A percentile compares a stretch with the other conserved stretches of the same genome.
Conservation (phyloP, 306 rosid species). For the peach (Prunus persica) region DNA sequence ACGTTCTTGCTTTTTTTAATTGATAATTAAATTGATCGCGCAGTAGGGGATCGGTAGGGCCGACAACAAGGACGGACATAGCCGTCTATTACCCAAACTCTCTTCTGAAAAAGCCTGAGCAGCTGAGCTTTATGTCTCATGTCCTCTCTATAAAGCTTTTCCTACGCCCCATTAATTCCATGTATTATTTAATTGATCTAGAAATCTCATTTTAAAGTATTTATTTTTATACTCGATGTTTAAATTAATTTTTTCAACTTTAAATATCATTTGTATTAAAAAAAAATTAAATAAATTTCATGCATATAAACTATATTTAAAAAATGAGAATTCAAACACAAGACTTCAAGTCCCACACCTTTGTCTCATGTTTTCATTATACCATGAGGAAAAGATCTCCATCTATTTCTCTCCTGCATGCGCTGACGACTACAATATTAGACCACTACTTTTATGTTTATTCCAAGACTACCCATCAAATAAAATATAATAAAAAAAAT, state of each 20-base stretch:
- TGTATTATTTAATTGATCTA: no score
- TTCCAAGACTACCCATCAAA: conserved; percentile 25
- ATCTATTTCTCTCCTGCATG: conserved; percentile 26
- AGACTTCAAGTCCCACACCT: no score
- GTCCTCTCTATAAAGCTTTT: neutral
- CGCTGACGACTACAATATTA: conserved; percentile 41
- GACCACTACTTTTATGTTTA: conserved; percentile 10
- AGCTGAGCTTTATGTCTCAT: conserved; percentile 49
- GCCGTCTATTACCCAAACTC: conserved; percentile 64
- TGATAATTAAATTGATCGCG: conserved; percentile 17
- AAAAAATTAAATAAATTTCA: no score
- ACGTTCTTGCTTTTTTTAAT: conserved; percentile 11
- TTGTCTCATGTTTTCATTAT: no score
- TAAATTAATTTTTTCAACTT: no score
- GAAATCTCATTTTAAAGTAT: no score
- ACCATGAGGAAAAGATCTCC: no score
- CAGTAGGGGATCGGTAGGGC: conserved; percentile 20
- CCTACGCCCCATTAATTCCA: neutral
- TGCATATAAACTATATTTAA: no score
- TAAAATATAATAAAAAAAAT: neutral
- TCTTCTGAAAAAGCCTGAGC: conserved; percentile 53
- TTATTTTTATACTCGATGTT: no score
- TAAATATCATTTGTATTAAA: no score
- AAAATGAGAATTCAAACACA: no score
- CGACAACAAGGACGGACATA: conserved; percentile 66